Conservation (phyloP, 2,329 filamentous ascomycete genomes). For the Alternaria atra region DNA sequence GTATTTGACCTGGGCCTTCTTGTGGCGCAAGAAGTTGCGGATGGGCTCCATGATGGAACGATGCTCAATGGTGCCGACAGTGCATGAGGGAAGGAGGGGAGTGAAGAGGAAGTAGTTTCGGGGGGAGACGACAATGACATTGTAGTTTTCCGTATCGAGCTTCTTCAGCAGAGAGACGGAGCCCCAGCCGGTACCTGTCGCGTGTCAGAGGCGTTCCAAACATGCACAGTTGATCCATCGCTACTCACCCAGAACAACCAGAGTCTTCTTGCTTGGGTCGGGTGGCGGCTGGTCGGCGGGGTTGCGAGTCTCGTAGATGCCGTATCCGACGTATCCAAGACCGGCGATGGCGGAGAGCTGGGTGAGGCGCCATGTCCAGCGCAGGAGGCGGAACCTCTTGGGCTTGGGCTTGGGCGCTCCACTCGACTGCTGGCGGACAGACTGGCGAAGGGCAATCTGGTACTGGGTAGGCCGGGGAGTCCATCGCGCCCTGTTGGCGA, state of each 20-base stretch:
- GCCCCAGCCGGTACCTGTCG: slow-evolving; percentile 90
- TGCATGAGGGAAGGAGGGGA: slow-evolving; percentile 94
- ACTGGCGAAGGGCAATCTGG: slow-evolving; percentile 49
- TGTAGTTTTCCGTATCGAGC: slow-evolving; percentile 98
- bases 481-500: slow-evolving; percentile 47
- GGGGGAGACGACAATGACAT: slow-evolving; percentile 95
- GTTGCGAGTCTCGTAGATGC: slow-evolving; percentile 83
- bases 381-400: slow-evolving; percentile 70
- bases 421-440: slow-evolving; percentile 45
- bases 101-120: slow-evolving; percentile 99
- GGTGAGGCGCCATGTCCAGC: slow-evolving; percentile 83
- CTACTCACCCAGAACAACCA: slow-evolving; percentile 86
- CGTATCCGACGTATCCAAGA: slow-evolving; percentile 77
- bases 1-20: slow-evolving; percentile 91
- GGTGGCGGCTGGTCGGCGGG: slow-evolving; percentile 80
- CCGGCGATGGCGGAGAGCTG: slow-evolving; percentile 77
- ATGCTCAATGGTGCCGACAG: slow-evolving; percentile 96
- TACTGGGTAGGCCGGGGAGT: slow-evolving; percentile 44
- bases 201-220: slow-evolving; percentile 20
- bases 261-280: slow-evolving; percentile 92
- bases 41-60: slow-evolving; percentile 99
- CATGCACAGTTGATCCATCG: background rate
- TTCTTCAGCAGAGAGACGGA: slow-evolving; percentile 97
- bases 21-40: slow-evolving; percentile 93
- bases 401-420: slow-evolving; percentile 45